phyloP scores from a whole-genome alignment of 2,329 filamentous ascomycete species.

The Zymoseptoria tritici region DNA sequence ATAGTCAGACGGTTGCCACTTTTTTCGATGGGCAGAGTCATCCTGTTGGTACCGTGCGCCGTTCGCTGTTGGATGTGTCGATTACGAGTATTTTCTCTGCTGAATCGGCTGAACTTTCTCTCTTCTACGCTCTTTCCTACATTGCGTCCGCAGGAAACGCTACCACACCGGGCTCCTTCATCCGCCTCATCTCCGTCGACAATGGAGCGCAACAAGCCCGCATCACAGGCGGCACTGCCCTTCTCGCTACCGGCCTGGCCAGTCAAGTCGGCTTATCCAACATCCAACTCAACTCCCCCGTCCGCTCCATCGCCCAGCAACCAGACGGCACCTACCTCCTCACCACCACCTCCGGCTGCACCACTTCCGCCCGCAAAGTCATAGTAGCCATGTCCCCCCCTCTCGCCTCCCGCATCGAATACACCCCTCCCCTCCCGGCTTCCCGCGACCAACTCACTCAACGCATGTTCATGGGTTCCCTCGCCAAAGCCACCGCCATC shows the following conservation, averaged over 20 bases:
- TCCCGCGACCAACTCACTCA: conserved; percentile 8
- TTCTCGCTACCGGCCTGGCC: conserved; percentile 9
- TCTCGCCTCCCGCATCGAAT: conserved; percentile 5
- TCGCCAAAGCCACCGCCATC: conserved; percentile 12
- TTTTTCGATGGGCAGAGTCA: background rate
- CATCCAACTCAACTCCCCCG: conserved; percentile 1
- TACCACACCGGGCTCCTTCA: conserved; percentile 7
- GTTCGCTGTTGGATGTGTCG: background rate
- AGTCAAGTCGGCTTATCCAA: conserved; percentile 5
- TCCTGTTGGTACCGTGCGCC: background rate
- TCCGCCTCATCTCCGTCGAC: conserved; percentile 6
- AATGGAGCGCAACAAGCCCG: conserved; percentile 8
- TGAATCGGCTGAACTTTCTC: conserved; percentile 6
- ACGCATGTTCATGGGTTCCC: conserved; percentile 9
- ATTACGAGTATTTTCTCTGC: conserved; percentile 7
- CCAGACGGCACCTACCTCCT: conserved; percentile 1
- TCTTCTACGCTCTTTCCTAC: conserved; percentile 13
- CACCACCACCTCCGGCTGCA: background rate
- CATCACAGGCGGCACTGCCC: conserved; percentile 8
- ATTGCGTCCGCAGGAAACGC: conserved; percentile 14
- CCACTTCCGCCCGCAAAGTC: background rate
- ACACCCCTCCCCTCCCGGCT: conserved; percentile 7
- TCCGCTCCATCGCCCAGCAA: conserved; percentile 2
- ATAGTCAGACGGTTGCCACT: conserved; percentile 3
- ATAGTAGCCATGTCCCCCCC: conserved; percentile 14